phyloP scores from a whole-genome alignment of 2,329 filamentous ascomycete genomes.

The Botrytis paeoniae region DNA sequence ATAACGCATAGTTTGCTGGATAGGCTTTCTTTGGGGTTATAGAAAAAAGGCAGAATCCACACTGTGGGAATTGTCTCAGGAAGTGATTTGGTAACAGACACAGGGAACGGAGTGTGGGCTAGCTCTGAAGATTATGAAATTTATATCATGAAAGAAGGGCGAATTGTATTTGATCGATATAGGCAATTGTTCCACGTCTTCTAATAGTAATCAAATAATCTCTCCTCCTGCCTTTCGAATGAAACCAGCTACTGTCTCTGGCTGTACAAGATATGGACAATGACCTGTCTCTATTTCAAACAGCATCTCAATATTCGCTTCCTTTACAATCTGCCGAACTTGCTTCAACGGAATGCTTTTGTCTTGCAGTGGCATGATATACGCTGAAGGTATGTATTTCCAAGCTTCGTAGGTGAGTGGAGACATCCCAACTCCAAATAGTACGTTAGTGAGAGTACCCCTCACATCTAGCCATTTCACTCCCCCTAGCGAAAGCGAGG shows the following conservation, averaged over 20 bases:
- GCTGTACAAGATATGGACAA: background rate
- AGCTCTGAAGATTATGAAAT: background rate
- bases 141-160: background rate
- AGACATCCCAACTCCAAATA: background rate
- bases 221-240: background rate
- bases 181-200: background rate
- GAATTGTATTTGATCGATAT: background rate
- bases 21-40: background rate
- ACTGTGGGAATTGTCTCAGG: background rate
- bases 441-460: background rate
- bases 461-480: background rate
- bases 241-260: background rate
- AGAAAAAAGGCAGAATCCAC: background rate
- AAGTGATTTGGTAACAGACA: background rate
- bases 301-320: background rate
- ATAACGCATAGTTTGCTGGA: background rate
- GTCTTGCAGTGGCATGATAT: background rate
- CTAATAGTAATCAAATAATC: background rate
- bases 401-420: background rate
- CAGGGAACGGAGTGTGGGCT: background rate
- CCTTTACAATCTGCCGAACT: background rate
- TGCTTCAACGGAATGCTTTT: background rate
- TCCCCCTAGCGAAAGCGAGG: background rate
- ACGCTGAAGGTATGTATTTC: background rate
- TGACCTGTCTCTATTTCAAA: background rate